Conservation (phyloP, 2,329 filamentous ascomycete species). For the Hysterium pulicare region DNA sequence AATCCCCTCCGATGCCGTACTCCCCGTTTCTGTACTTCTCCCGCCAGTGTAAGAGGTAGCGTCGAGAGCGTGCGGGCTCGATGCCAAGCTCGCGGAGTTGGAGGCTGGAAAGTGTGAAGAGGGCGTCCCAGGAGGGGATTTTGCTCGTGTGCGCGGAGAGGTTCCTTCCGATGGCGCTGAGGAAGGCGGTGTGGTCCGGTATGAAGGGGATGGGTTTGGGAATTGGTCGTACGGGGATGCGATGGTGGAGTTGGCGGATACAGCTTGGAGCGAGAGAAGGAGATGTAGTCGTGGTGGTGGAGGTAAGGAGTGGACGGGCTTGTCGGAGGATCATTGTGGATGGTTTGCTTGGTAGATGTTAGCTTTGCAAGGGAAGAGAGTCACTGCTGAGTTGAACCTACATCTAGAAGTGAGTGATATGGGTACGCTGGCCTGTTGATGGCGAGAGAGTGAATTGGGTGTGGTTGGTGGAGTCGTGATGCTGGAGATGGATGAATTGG, state of each 20-base stretch:
- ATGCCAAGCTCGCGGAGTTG: constrained; percentile 80
- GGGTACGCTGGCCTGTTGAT: not conserved
- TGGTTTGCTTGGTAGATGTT: constrained; percentile 2
- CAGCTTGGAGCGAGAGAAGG: constrained; percentile 15
- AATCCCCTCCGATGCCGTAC: constrained; percentile 79
- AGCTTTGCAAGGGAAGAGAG: not conserved
- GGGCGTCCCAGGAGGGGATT: constrained; percentile 83
- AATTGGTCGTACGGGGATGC: constrained; percentile 43
- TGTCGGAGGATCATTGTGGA: constrained; percentile 34
- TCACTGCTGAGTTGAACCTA: not conserved
- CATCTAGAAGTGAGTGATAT: not conserved
- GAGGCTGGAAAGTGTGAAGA: constrained; percentile 75
- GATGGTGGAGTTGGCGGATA: constrained; percentile 37
- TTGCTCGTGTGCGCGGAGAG: constrained; percentile 80
- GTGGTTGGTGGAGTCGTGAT: constrained; percentile 1
- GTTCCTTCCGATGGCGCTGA: constrained; percentile 84
- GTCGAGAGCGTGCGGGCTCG: constrained; percentile 76
- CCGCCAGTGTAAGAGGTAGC: constrained; percentile 84
- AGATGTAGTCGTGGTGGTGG: constrained; percentile 20
- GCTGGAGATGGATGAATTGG: not conserved
- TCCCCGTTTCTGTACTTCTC: constrained; percentile 76
- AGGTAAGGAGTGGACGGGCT: constrained; percentile 25
- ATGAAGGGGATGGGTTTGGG: constrained; percentile 80
- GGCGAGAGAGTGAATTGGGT: too few relatives aligned
- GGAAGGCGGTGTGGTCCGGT: constrained; percentile 80